Base-by-base conservation (phyloP, 164 flowering plant species). In the Vitis riparia region DNA sequence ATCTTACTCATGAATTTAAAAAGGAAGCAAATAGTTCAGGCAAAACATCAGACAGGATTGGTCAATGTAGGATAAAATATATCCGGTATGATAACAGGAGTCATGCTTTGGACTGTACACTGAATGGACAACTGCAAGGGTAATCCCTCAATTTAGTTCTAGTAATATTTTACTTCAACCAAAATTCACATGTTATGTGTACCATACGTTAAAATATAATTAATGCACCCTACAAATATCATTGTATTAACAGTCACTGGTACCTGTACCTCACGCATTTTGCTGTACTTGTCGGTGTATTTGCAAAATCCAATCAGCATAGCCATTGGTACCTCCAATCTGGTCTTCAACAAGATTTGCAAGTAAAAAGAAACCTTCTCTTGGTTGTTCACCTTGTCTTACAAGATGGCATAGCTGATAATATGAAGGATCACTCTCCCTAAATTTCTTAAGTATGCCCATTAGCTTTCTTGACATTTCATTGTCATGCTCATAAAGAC, bases 351-450 rank as follows among this genome's bases (percentile, higher is more conserved):
- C 78, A 57, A 96, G 93, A 71, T 88, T 92, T 59, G 84, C 60
- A 66, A 95, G 91, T n/a, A 96, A 75, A 76, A 92, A 81, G 65
- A 77, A 83, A 52, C 95, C 92, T 85, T 93, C 99, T 80, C 94
- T 86, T 7, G 97, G 93, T 63, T 93, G 97, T 68, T 96, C 97
- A 23, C 97, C 99, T 87, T 96, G 98, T 77, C 93, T 87, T 51
- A 96, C 93, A 57, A 96, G 83, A 78, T 86, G 86, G 61, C 90
- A 84, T 59, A 90, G 73, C 80, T 86, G 98, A 82, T 84, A 88
- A 72, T 79, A 88, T 16, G 95, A 86, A 62, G 80, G 88, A 50
- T 91, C 91, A 11, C 56, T 73, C 69, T 83, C 89, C 79, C 97
- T 83, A 48, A 79, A 57, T 72, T 72, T 89, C 76, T 86, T 74